Evolutionary conservation across 331 rosid species (phyloP).

Genomic region (Malus hybrid): DNA sequence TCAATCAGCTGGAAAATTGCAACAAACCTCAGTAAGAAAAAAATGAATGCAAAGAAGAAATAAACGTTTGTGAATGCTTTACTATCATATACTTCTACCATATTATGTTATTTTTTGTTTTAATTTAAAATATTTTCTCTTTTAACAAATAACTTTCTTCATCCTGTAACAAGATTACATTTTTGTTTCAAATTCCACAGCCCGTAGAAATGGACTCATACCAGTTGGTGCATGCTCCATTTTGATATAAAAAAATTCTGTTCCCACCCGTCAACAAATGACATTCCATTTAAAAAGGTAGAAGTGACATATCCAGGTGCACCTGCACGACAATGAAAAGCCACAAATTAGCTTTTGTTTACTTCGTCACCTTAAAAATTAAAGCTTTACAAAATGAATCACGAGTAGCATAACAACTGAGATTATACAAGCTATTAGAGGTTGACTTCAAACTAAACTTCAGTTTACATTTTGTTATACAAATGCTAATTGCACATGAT

Average conservation of each 20-base stretch:
- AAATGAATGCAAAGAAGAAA: background rate
- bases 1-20: conserved; percentile 66
- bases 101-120: no score
- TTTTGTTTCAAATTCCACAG: background rate
- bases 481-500: background rate
- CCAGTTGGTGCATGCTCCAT: conserved; percentile 99
- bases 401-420: background rate
- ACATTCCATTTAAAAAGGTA: conserved; percentile 83
- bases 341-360: background rate
- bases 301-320: conserved; percentile 79
- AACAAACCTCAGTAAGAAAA: conserved; percentile 19
- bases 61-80: background rate
- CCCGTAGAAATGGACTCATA: conserved; percentile 24
- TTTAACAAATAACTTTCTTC: background rate
- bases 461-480: background rate
- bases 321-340: conserved; percentile 36
- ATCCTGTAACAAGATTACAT: no score
- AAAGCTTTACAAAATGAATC: background rate
- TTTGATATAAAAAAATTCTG: conserved; percentile 77
- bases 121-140: background rate
- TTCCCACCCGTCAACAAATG: conserved; percentile 94
- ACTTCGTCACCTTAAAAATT: background rate
- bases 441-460: background rate
- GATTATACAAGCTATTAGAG: background rate
- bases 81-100: background rate